These are phyloP conservation scores for Podospora comata DNA, from an alignment of 495 filamentous ascomycete genomes.

Conservation along the genomic window DNA sequence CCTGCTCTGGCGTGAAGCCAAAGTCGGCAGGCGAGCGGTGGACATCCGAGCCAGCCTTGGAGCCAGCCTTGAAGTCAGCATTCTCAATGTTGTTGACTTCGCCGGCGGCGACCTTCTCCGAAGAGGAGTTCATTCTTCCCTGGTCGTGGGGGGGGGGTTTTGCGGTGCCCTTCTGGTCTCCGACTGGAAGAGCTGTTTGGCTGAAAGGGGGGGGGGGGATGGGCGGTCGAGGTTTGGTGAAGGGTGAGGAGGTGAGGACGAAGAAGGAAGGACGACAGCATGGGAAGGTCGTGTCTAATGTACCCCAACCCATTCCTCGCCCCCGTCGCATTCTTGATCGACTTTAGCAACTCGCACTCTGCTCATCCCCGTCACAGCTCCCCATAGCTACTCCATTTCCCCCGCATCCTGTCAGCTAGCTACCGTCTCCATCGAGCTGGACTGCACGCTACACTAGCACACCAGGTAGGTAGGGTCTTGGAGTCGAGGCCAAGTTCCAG, in stretches of 20 bases:
- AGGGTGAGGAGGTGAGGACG: not conserved
- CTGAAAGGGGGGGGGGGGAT: not conserved
- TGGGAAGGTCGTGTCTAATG: constrained; percentile 3
- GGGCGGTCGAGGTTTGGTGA: not conserved
- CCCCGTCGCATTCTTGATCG: constrained; percentile 3
- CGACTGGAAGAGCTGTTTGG: not conserved
- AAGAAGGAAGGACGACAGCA: not conserved
- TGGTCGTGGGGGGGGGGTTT: not conserved
- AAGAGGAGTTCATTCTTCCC: constrained; percentile 10
- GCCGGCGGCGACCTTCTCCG: constrained; percentile 19
- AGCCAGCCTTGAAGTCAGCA: constrained; percentile 13
- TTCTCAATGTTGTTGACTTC: constrained; percentile 16
- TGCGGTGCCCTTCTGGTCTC: not conserved
- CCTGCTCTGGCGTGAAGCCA: constrained; percentile 36
- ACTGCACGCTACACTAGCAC: not conserved
- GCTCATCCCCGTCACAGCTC: not conserved
- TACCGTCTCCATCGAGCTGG: not conserved
- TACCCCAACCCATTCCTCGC: not conserved
- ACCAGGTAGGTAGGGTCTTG: not conserved
- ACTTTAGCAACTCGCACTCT: not conserved
- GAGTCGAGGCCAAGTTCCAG: not conserved
- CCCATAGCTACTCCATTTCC: not conserved
- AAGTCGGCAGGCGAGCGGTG: constrained; percentile 25
- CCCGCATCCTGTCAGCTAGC: constrained; percentile 4
- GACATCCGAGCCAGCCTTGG: not conserved